Base-by-base conservation (phyloP, 2,329 filamentous ascomycete genomes). In the Annulohypoxylon truncatum region DNA sequence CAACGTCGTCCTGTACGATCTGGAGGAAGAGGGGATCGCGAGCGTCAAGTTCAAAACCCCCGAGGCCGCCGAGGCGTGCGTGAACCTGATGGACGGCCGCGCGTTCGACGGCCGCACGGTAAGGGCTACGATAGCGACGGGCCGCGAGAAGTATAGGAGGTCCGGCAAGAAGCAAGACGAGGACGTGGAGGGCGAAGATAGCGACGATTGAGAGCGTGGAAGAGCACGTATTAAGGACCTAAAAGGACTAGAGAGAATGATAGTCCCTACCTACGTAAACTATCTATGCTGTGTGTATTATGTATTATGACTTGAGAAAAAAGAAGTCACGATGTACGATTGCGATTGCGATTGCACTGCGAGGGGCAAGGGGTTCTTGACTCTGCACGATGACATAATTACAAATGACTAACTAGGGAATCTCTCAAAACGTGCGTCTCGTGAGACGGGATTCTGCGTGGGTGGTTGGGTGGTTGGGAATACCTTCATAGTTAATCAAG, bases 1-100 rank as follows among this genome's bases (percentile, higher is more conserved):
- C 29, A 97, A 96, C 75, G 92, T 98, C 40, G 90, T 96, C 2
- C 82, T 99, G 13, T 99, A 92, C 77, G 96, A 99, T 77, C 84
- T 90, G 69, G 96, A 99, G 79, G 81, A 87, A 3, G 91, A 93
- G 0, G 96, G 96, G 15, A 87, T 98, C 35, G 91, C 94, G 7
- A 94, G 90, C 57, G 92, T 99, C 68, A 90, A 91, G 73, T 99
- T 97, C 81, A 82, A 84, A 59, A 89, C 91, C 38, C 82, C 87
- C 3, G 88, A 91, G 63, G 87, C 90, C 1, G 95, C 94, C 2
- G 82, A 83, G 61, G 88, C 87, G 7, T 97, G 93, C 76, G 88
- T 95, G 40, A 77, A 88, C 73, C 77, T 89, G 47, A 94, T 97
- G 90, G 83, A 93, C 72, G 94, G 94, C 0, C 86, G 93, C n/a